phyloP scores from a whole-genome alignment of 2,329 filamentous ascomycete species.

The Fusarium armeniacum region DNA sequence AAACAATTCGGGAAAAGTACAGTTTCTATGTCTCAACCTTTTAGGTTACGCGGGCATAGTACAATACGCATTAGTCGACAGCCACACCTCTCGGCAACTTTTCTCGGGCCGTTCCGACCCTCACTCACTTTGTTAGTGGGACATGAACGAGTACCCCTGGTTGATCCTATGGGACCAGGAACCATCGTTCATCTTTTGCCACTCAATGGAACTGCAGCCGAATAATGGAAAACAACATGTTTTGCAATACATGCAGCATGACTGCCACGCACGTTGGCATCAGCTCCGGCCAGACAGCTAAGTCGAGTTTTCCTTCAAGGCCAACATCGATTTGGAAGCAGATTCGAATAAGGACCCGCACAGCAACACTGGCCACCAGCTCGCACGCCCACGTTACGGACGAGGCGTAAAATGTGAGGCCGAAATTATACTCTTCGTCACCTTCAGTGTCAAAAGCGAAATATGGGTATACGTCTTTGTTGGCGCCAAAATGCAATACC shows the following conservation, averaged over 20 bases:
- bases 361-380: conserved; percentile 71
- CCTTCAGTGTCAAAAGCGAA: conserved; percentile 70
- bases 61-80: conserved; percentile 18
- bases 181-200: conserved; percentile 23
- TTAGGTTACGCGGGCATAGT: conserved; percentile 2
- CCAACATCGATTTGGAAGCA: conserved; percentile 74
- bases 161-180: conserved; percentile 5
- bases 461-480: conserved; percentile 78
- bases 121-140: conserved; percentile 12
- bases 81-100: conserved; percentile 27
- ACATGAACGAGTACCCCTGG: conserved; percentile 13
- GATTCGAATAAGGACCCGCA: conserved; percentile 69
- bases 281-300: conserved; percentile 76
- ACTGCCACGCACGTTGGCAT: conserved; percentile 75
- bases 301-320: conserved; percentile 73
- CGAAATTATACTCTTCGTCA: conserved; percentile 69
- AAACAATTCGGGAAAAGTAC: conserved; percentile 22
- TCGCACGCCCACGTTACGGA: conserved; percentile 77
- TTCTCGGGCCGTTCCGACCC: conserved; percentile 48
- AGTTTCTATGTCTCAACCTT: conserved; percentile 16
- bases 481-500: conserved; percentile 75
- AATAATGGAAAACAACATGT: conserved; percentile 79
- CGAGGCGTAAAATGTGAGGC: conserved; percentile 73
- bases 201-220: conserved; percentile 68
- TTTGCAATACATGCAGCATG: conserved; percentile 77